phyloP scores from a whole-genome alignment of 768 basidiomycete species.

The Calocybe cyanea region DNA sequence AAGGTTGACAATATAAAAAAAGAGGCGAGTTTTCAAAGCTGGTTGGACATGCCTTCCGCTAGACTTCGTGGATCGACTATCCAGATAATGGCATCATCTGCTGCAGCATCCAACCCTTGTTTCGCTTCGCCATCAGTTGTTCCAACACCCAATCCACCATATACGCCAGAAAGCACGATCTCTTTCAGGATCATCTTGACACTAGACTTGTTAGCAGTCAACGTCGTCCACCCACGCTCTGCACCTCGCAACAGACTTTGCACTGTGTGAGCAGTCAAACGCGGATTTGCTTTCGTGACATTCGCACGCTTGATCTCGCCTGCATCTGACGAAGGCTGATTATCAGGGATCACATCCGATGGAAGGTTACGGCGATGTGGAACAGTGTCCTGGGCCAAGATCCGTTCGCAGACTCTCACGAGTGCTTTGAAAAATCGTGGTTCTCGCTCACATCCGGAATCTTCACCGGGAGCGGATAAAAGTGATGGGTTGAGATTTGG shows the following conservation, averaged over 20 bases:
- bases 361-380: conserved; percentile 30
- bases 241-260: conserved; percentile 71
- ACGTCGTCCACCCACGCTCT: conserved; percentile 71
- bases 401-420: conserved; percentile 46
- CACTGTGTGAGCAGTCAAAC: conserved; percentile 74
- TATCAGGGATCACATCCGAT: conserved; percentile 14
- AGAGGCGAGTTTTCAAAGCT: conserved; percentile 2
- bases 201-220: conserved; percentile 82
- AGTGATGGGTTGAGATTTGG: conserved; percentile 11
- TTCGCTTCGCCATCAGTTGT: conserved; percentile 8
- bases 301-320: conserved; percentile 49
- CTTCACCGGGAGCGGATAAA: conserved; percentile 2
- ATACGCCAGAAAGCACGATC: conserved; percentile 41
- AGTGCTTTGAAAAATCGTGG: conserved; percentile 47
- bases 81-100: conserved; percentile 46
- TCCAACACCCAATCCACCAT: conserved; percentile 22
- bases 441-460: neutral
- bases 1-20: too few relatives aligned
- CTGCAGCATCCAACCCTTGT: conserved; percentile 6
- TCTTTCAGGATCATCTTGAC: conserved; percentile 72
- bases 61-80: conserved; percentile 77
- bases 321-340: conserved; percentile 11
- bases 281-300: conserved; percentile 51
- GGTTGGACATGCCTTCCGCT: conserved; percentile 49
- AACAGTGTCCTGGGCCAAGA: conserved; percentile 46